Conservation (phyloP, 75 land plant species). For the Cupressus sempervirens region DNA sequence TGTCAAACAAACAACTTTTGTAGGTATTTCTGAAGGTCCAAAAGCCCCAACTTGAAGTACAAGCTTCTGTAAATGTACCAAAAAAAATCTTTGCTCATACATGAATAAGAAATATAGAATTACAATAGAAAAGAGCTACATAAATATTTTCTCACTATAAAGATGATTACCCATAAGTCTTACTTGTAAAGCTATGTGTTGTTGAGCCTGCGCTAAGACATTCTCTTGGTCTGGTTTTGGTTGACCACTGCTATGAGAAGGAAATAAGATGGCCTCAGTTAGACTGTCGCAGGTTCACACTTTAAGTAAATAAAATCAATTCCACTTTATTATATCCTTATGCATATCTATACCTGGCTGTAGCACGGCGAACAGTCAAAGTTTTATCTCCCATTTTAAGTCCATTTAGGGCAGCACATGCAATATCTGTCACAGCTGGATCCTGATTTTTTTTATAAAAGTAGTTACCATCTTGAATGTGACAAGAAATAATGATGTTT, state of each 20-base stretch:
- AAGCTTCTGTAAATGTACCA: constrained; percentile 44
- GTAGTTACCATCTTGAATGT: not conserved
- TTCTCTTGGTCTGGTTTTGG: constrained; percentile 71
- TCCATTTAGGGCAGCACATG: constrained; percentile 91
- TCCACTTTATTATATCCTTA: not conserved
- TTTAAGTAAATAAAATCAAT: not conserved
- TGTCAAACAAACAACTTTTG: constrained; percentile 65
- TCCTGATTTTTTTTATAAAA: constrained; percentile 41
- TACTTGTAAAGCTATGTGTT: constrained; percentile 88
- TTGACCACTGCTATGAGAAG: constrained; percentile 42
- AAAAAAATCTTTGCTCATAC: not conserved
- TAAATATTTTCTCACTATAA: not conserved
- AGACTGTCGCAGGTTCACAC: not conserved
- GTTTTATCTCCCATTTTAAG: constrained; percentile 91
- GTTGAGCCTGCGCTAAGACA: constrained; percentile 78
- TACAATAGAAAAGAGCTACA: not conserved
- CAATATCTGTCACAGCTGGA: constrained; percentile 78
- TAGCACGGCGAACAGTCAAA: constrained; percentile 80
- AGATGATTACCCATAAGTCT: not conserved
- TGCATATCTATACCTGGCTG: constrained; percentile 41
- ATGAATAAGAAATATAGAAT: no score
- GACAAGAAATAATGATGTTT: not conserved
- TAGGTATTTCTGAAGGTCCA: constrained; percentile 33
- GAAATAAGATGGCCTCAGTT: constrained; percentile 3
- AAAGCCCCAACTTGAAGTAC: constrained; percentile 40